These are phyloP conservation scores for Sporisorium scitamineum DNA, from an alignment of 1,284 basidiomycete species.

Conservation along the genomic window DNA sequence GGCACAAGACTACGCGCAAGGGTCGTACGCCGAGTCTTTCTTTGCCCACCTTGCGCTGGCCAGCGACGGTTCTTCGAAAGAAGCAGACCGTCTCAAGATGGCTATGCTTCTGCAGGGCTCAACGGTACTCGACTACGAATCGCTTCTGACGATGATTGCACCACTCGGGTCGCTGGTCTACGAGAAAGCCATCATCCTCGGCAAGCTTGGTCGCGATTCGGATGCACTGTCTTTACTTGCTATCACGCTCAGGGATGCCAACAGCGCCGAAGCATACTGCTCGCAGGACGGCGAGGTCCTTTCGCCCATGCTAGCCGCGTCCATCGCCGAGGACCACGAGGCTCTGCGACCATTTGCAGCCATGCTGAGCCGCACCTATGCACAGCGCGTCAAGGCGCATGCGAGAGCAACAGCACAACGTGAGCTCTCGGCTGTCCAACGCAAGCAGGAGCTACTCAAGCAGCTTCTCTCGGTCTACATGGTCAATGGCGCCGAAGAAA, in stretches of 20 bases:
- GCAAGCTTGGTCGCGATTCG: conserved; percentile 48
- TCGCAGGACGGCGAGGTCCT: conserved; percentile 56
- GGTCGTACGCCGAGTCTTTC: conserved; percentile 58
- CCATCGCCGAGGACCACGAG: conserved; percentile 41
- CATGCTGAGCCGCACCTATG: conserved; percentile 40
- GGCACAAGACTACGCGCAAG: conserved; percentile 42
- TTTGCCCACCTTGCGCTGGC: conserved; percentile 58
- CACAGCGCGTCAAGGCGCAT: conserved; percentile 37
- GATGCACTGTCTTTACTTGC: conserved; percentile 58
- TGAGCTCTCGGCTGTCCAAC: conserved; percentile 10
- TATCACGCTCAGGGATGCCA: conserved; percentile 51
- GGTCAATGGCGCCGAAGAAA: conserved; percentile 44
- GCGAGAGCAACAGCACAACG: conserved; percentile 24
- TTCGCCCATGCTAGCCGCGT: conserved; percentile 46
- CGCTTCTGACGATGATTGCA: conserved; percentile 24
- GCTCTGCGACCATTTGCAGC: conserved; percentile 39
- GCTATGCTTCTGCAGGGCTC: conserved; percentile 57
- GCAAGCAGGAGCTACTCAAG: conserved; percentile 45
- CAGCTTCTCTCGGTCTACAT: conserved; percentile 49
- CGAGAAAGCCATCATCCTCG: conserved; percentile 56
- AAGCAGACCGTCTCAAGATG: conserved; percentile 54
- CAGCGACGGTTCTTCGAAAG: conserved; percentile 16
- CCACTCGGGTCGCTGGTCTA: conserved; percentile 26
- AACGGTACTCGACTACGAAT: conserved; percentile 38
- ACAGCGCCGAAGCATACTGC: conserved; percentile 63